Evolutionary conservation across 1,284 basidiomycete species (phyloP), one percentile per base, ranked within the genome.

Genomic region (Tylopilus microsporus): DNA sequence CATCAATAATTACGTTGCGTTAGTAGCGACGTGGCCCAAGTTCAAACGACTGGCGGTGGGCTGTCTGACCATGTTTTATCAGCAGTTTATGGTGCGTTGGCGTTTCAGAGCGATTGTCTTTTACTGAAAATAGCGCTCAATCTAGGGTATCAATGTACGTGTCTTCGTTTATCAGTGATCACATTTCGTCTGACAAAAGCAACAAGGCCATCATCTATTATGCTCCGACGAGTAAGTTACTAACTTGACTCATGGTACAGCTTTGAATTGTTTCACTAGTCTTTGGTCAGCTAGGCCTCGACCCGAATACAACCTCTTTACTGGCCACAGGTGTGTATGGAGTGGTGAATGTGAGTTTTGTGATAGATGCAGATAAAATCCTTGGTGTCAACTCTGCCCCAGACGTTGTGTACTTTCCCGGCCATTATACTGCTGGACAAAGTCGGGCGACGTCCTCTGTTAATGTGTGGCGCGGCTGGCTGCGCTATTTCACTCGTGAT

Each of bases 51-150:
- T 73, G 56, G 61, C 61, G 4, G 57, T 74, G 9, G 73, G 73
- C 2, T 70, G 63, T 54, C 58, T 74, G 59, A 70, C 69, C 25
- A 71, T 73, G 73, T 70, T 69, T 54, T 71, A 70, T 50, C 70
- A 72, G 34, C 70, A 72, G 41, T 74, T 72, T 54, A 67, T 74
- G 37, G 70, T 74, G 37, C 51, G 67, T 62, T 18, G 25, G 30
- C 52, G 18, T 30, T 59, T 54, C 7, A 34, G 43, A 52, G n/a
- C 34, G 12, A 34, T 18, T 19, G 3, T 51, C 18, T 36, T 51
- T 57, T 32, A 32, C 48, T 62, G 32, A 67, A 34, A 19, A 11
- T 12, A 3, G 18, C 3, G 43, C 49, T 56, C 36, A 7, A 55
- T 60, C 37, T 56, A 71, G 70, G 70, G 71, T 25, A 60, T 57